These are phyloP conservation scores for Plantago elongata DNA, from an alignment of 257 asterid species.

Conservation along the genomic window DNA sequence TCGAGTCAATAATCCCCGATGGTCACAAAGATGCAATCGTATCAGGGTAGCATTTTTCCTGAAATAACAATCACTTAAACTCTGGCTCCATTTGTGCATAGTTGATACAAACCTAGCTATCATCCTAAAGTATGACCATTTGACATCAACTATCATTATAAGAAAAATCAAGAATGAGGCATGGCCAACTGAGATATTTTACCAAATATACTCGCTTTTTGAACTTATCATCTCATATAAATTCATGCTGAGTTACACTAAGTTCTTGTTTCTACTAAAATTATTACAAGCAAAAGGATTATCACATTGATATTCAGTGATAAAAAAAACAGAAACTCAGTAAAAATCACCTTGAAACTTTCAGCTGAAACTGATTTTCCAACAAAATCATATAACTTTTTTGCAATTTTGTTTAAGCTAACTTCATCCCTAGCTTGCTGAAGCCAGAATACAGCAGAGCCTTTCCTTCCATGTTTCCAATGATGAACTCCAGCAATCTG, in stretches of 20 bases:
- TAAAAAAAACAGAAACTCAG: background rate
- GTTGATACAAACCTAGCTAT: too few species aligned
- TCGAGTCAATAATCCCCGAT: background rate
- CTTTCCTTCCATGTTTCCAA: constrained; percentile 96
- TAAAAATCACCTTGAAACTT: constrained; percentile 64
- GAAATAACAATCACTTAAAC: background rate
- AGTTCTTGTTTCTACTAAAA: background rate
- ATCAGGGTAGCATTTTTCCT: background rate
- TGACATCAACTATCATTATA: too few species aligned
- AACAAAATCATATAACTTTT: constrained; percentile 73
- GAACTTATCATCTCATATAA: background rate
- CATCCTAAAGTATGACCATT: too few species aligned
- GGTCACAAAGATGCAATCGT: background rate
- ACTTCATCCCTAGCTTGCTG: constrained; percentile 91
- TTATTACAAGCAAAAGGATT: constrained; percentile 3
- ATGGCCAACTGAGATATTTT: too few species aligned
- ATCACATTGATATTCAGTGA: background rate
- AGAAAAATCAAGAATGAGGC: too few species aligned
- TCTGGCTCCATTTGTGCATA: too few species aligned
- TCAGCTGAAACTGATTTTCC: constrained; percentile 87
- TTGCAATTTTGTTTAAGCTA: constrained; percentile 79
- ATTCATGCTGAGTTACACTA: background rate
- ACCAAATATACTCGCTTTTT: too few species aligned
- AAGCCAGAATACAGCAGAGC: constrained; percentile 91
- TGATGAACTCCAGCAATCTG: constrained; percentile 85